phyloP scores from a whole-genome alignment of 768 basidiomycete species.

The Dacryopinax spathularia region DNA sequence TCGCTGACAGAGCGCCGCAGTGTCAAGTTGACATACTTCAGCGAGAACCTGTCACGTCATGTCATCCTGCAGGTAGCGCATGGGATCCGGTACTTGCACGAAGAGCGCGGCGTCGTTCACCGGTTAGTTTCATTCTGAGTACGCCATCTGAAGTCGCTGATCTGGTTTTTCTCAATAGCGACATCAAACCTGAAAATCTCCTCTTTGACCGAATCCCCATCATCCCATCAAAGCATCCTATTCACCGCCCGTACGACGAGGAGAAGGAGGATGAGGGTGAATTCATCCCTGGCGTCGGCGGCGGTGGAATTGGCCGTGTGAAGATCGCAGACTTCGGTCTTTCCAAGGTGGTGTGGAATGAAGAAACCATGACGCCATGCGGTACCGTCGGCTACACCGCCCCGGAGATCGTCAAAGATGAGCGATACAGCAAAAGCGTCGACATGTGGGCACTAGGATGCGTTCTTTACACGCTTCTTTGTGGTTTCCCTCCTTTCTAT shows the following conservation, averaged over 20 bases:
- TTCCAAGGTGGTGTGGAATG: constrained; percentile 96
- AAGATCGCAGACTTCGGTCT: constrained; percentile 99
- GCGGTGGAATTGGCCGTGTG: constrained; percentile 92
- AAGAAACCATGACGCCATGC: constrained; percentile 97
- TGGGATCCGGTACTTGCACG: constrained; percentile 89
- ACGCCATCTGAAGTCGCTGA: not conserved
- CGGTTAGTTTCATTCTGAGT: constrained; percentile 32
- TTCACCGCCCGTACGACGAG: constrained; percentile 83
- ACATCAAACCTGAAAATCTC: constrained; percentile 97
- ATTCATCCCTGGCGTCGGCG: constrained; percentile 80
- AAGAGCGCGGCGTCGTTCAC: constrained; percentile 95
- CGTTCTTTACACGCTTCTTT: constrained; percentile 94
- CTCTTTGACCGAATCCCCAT: constrained; percentile 88
- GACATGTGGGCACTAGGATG: constrained; percentile 99
- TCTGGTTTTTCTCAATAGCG: constrained; percentile 26
- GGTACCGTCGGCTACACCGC: constrained; percentile 99
- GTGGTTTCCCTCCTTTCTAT: constrained; percentile 96
- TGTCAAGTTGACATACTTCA: constrained; percentile 97
- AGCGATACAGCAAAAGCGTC: constrained; percentile 88
- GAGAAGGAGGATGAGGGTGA: constrained; percentile 98
- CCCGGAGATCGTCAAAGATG: constrained; percentile 98
- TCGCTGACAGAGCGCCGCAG: constrained; percentile 9
- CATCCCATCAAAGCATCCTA: constrained; percentile 61
- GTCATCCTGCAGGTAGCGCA: constrained; percentile 92
- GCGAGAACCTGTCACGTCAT: constrained; percentile 90